Percentiles rank a stretch among this genome's conserved stretches.
Conservation (phyloP, 805 yeast genomes). For the Saturnispora mendoncae region DNA sequence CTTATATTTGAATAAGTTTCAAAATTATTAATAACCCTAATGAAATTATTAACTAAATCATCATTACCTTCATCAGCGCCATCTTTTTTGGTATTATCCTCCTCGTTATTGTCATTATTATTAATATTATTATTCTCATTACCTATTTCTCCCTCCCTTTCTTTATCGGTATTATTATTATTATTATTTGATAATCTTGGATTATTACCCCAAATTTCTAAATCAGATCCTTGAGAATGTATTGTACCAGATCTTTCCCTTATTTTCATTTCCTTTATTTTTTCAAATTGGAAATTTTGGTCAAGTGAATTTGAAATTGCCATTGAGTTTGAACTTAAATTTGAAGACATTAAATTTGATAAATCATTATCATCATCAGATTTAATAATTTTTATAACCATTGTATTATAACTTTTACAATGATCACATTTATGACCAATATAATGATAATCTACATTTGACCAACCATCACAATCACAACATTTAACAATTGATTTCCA, state of each 20-base stretch:
- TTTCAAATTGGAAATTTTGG: conserved; percentile 28
- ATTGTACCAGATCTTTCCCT: background rate
- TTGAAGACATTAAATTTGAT: conserved; percentile 15
- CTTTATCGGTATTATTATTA: background rate
- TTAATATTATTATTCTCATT: background rate
- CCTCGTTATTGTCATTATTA: conserved; percentile 2
- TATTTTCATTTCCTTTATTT: conserved; percentile 9
- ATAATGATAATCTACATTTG: conserved; percentile 68
- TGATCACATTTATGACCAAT: conserved; percentile 82
- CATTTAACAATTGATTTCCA: conserved; percentile 75
- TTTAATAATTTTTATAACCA: conserved; percentile 59
- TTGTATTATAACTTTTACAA: conserved; percentile 82
- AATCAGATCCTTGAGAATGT: conserved; percentile 6
- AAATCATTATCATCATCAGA: conserved; percentile 35
- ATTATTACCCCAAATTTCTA: conserved; percentile 1
- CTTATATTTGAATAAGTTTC: conserved; percentile 28
- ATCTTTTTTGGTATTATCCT: conserved; percentile 13
- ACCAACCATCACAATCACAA: conserved; percentile 82
- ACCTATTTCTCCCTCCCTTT: background rate
- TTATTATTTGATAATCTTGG: background rate
- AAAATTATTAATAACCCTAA: conserved; percentile 28
- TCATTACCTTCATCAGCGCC: conserved; percentile 16
- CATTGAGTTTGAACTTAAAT: conserved; percentile 13
- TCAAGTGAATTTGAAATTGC: conserved; percentile 23
- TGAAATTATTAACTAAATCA: conserved; percentile 27